phyloP scores from a whole-genome alignment of 106 monocot genomes.

The Dendrobium officinale region DNA sequence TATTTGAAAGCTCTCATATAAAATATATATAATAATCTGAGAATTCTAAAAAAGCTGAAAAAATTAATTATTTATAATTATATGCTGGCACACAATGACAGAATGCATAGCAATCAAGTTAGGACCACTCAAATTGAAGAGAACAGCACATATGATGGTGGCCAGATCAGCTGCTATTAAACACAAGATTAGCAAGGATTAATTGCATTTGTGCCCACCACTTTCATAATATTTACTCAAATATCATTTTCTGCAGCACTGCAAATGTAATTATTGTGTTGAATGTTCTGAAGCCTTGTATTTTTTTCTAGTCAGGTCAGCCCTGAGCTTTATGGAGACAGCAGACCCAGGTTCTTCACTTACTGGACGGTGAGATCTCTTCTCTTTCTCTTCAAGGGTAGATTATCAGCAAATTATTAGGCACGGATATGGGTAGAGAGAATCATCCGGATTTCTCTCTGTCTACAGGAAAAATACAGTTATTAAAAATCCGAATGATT shows the following conservation, averaged over 20 bases:
- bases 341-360: conserved; percentile 90
- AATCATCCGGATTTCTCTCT: too few relatives aligned
- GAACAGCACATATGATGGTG: neutral
- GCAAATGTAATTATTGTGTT: neutral
- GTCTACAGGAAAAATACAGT: too few relatives aligned
- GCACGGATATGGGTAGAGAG: too few relatives aligned
- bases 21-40: too few relatives aligned
- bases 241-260: neutral
- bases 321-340: conserved; percentile 99
- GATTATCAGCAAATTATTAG: too few relatives aligned
- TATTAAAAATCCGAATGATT: too few relatives aligned
- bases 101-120: neutral
- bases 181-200: too few relatives aligned
- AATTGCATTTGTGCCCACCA: too few relatives aligned
- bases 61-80: too few relatives aligned
- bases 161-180: too few relatives aligned
- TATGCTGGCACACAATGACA: neutral
- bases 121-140: neutral
- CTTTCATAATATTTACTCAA: neutral
- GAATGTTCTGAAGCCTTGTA: conserved; percentile 26
- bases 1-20: neutral
- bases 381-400: too few relatives aligned
- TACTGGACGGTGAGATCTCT: conserved; percentile 84
- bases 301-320: conserved; percentile 99
- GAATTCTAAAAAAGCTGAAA: neutral